Conservation (phyloP, 2,329 filamentous ascomycete species). For the Pyricularia pennisetigena region DNA sequence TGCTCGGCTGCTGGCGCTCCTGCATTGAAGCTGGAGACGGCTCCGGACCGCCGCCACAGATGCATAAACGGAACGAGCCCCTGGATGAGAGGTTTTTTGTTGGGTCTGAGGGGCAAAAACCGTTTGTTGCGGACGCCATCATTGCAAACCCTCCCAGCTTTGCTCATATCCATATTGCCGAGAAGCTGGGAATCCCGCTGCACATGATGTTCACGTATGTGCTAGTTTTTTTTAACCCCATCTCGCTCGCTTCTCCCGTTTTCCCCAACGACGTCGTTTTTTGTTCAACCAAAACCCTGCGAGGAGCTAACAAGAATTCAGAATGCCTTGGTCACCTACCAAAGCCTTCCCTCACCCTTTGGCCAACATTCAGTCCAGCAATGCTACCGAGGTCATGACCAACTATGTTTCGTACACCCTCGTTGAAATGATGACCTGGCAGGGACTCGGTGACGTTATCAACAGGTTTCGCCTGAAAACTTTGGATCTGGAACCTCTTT, state of each 20-base stretch:
- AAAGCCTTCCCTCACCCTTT: slow-evolving; percentile 68
- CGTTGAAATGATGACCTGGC: slow-evolving; percentile 85
- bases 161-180: slow-evolving; percentile 70
- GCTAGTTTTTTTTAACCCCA: background rate
- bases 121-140: slow-evolving; percentile 65
- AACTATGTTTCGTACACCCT: slow-evolving; percentile 76
- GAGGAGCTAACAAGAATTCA: background rate
- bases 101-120: slow-evolving; percentile 20
- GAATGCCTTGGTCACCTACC: slow-evolving; percentile 64
- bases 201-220: slow-evolving; percentile 79
- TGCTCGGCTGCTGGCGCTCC: slow-evolving; percentile 71
- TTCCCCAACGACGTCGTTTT: background rate
- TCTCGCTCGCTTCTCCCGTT: background rate
- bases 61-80: slow-evolving; percentile 1
- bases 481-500: slow-evolving; percentile 62
- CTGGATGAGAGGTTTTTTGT: background rate
- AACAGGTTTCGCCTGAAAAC: slow-evolving; percentile 64
- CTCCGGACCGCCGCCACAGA: slow-evolving; percentile 39
- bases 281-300: background rate
- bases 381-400: slow-evolving; percentile 61
- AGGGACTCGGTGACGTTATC: slow-evolving; percentile 71
- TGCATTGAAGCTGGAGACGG: slow-evolving; percentile 67
- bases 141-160: slow-evolving; percentile 77
- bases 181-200: slow-evolving; percentile 65
- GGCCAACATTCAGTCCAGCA: slow-evolving; percentile 63